Percentiles rank a stretch among this genome's conserved stretches.
These are phyloP conservation scores for Wickerhamiella cacticola DNA, from an alignment of 805 yeast genomes.

Conservation along the genomic window DNA sequence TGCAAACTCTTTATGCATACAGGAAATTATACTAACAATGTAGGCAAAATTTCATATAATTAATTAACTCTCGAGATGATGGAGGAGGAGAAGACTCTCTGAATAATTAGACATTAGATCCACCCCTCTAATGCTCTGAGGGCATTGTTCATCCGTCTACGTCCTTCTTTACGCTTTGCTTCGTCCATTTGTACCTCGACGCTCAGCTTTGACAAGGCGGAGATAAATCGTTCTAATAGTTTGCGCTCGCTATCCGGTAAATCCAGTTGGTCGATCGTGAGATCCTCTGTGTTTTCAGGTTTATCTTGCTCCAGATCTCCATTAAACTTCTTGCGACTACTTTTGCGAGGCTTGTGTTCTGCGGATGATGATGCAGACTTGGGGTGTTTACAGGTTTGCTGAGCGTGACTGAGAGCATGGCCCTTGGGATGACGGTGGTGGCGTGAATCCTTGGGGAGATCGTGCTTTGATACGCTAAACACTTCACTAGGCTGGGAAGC, in stretches of 20 bases:
- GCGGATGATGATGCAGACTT: background rate
- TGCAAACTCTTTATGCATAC: too few relatives aligned
- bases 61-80: background rate
- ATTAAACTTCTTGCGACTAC: conserved; percentile 14
- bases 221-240: conserved; percentile 73
- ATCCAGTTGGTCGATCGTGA: conserved; percentile 59
- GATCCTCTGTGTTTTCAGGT: conserved; percentile 21
- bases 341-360: background rate
- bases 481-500: background rate
- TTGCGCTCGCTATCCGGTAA: conserved; percentile 66
- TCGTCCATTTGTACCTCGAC: conserved; percentile 86
- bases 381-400: conserved; percentile 6
- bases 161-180: conserved; percentile 66
- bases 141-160: conserved; percentile 67
- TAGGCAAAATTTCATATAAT: background rate
- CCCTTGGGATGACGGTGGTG: conserved; percentile 7
- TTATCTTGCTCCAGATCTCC: conserved; percentile 22
- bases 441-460: conserved; percentile 1
- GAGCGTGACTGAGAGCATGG: conserved; percentile 6
- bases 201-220: conserved; percentile 70
- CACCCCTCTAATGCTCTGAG: conserved; percentile 79
- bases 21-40: too few relatives aligned
- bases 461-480: background rate
- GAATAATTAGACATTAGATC: conserved; percentile 27
- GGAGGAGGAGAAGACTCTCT: too few relatives aligned